These are phyloP conservation scores for Crucihimalaya himalaica DNA, from an alignment of 345 rosid species.

Conservation along the genomic window DNA sequence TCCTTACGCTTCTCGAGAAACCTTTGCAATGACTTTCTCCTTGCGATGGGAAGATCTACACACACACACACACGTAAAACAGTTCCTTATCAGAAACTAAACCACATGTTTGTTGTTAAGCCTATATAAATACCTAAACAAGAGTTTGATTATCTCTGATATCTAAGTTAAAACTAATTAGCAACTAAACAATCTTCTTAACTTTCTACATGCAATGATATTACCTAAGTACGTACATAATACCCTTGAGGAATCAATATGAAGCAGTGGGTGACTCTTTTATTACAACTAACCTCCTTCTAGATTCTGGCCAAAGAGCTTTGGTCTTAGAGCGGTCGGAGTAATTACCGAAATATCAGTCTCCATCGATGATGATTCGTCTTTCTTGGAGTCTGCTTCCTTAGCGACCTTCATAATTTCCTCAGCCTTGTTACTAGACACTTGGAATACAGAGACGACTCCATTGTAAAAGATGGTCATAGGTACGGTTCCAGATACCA, in stretches of 20 bases:
- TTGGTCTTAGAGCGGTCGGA: constrained; percentile 40
- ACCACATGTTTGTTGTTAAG: background rate
- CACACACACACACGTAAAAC: background rate
- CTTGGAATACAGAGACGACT: constrained; percentile 62
- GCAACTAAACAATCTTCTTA: background rate
- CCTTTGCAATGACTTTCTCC: constrained; percentile 78
- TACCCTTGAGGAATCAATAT: background rate
- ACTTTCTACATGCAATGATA: background rate
- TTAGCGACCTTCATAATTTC: constrained; percentile 60
- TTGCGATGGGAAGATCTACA: constrained; percentile 70
- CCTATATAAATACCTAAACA: background rate
- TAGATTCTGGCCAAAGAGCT: constrained; percentile 51
- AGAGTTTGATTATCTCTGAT: background rate
- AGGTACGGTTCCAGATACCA: constrained; percentile 51
- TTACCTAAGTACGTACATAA: too few relatives aligned
- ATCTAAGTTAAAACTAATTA: background rate
- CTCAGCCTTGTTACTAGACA: constrained; percentile 67
- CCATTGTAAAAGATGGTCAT: constrained; percentile 95
- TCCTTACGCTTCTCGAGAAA: constrained; percentile 91
- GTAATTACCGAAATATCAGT: constrained; percentile 30
- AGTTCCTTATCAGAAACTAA: background rate
- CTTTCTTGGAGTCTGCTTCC: constrained; percentile 40
- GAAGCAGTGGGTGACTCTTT: background rate
- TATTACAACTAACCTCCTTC: constrained; percentile 51
- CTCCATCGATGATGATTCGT: constrained; percentile 36